phyloP scores from a whole-genome alignment of 177 flowering plant species.

The Tripterygium wilfordii region DNA sequence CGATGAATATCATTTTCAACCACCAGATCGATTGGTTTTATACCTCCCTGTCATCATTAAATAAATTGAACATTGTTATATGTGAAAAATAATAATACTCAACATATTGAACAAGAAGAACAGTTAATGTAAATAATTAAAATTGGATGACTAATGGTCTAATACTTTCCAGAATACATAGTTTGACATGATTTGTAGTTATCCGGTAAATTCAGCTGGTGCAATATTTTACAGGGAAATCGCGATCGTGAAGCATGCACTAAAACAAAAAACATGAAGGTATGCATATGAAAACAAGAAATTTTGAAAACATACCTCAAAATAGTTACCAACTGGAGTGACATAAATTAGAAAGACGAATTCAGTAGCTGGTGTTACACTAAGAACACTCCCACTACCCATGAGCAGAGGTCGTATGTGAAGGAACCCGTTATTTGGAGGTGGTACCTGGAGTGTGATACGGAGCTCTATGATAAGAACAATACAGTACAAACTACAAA shows the following conservation, averaged over 20 bases:
- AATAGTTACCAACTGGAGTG: constrained; percentile 71
- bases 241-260: too few relatives aligned
- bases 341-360: constrained; percentile 63
- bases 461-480: background rate
- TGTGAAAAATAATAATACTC: too few relatives aligned
- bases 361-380: constrained; percentile 67
- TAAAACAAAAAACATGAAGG: too few relatives aligned
- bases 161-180: too few relatives aligned
- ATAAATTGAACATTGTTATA: too few relatives aligned
- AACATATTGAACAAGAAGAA: constrained; percentile 6
- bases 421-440: constrained; percentile 61
- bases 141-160: too few relatives aligned
- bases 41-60: constrained; percentile 39
- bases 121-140: too few relatives aligned
- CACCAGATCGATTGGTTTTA: constrained; percentile 55
- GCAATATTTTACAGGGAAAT: too few relatives aligned
- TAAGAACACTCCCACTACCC: constrained; percentile 76
- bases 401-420: constrained; percentile 65
- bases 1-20: constrained; percentile 59
- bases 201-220: too few relatives aligned
- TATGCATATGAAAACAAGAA: too few relatives aligned
- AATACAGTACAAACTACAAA: background rate
- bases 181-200: too few relatives aligned
- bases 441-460: constrained; percentile 47
- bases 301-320: constrained; percentile 58